Evolutionary conservation across 306 rosid species (phyloP).

Genomic region (Glycine tomentella): DNA sequence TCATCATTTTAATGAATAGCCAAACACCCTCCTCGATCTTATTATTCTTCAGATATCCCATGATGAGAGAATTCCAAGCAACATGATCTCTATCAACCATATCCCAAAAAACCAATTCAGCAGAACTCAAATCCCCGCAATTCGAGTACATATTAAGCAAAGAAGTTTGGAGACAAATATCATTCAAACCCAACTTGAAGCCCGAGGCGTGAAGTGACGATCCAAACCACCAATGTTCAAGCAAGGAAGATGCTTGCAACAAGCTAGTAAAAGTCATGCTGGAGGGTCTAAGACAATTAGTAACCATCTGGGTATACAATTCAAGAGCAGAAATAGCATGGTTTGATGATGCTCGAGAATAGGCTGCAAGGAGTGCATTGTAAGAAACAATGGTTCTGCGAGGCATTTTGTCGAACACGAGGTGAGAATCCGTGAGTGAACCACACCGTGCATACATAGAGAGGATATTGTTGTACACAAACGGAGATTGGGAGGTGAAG

Average conservation of each 20-base stretch:
- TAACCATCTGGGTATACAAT: conserved; percentile 56
- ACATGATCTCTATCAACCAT: conserved; percentile 66
- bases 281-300: conserved; percentile 60
- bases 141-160: conserved; percentile 79
- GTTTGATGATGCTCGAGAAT: conserved; percentile 55
- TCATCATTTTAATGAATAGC: conserved; percentile 58
- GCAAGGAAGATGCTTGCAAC: conserved; percentile 65
- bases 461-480: conserved; percentile 67
- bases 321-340: conserved; percentile 55
- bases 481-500: conserved; percentile 50
- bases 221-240: conserved; percentile 65
- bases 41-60: conserved; percentile 67
- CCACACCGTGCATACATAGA: conserved; percentile 77
- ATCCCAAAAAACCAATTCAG: conserved; percentile 60
- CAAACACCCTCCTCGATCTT: conserved; percentile 53
- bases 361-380: conserved; percentile 76
- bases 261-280: conserved; percentile 74
- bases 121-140: conserved; percentile 68
- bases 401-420: conserved; percentile 80
- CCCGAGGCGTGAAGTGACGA: conserved; percentile 70
- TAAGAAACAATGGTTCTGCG: conserved; percentile 73
- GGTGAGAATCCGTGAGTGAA: conserved; percentile 54
- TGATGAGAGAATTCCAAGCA: conserved; percentile 82
- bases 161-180: conserved; percentile 73
- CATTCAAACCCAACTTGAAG: conserved; percentile 68